Conservation (phyloP, 805 yeast species). For the Ogataea trehalophila region DNA sequence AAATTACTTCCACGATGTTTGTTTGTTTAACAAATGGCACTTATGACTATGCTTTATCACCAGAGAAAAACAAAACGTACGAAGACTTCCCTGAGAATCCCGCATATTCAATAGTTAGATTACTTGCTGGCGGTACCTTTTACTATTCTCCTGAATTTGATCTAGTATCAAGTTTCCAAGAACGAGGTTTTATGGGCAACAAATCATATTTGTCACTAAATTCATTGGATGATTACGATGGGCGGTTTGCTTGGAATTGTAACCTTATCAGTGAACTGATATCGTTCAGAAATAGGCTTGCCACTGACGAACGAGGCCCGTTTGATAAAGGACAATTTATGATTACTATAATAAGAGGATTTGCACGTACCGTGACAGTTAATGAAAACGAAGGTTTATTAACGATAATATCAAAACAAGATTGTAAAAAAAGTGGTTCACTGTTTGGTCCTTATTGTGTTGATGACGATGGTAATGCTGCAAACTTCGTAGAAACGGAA, state of each 20-base stretch:
- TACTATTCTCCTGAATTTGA: conserved; percentile 46
- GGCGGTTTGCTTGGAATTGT: conserved; percentile 48
- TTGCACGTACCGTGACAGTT: conserved; percentile 34
- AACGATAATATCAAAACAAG: conserved; percentile 49
- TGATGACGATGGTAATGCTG: conserved; percentile 50
- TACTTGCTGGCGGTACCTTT: conserved; percentile 43
- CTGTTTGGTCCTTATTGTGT: conserved; percentile 55
- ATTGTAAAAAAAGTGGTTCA: conserved; percentile 41
- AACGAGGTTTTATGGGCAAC: conserved; percentile 32
- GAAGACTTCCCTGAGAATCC: conserved; percentile 30
- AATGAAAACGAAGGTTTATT: conserved; percentile 35
- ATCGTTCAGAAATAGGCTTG: conserved; percentile 40
- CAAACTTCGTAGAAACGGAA: conserved; percentile 51
- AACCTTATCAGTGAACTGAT: conserved; percentile 42
- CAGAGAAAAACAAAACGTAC: conserved; percentile 10
- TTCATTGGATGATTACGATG: conserved; percentile 38
- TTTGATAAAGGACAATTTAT: conserved; percentile 46
- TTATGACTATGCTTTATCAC: conserved; percentile 37
- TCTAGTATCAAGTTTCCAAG: conserved; percentile 40
- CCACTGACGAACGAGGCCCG: conserved; percentile 32
- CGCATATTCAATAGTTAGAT: conserved; percentile 39
- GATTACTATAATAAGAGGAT: conserved; percentile 46
- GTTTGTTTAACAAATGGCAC: conserved; percentile 56
- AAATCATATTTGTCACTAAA: conserved; percentile 18
- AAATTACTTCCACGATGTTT: conserved; percentile 58